Conservation (phyloP, 140 eudicot species). For the Bidens hawaiensis region DNA sequence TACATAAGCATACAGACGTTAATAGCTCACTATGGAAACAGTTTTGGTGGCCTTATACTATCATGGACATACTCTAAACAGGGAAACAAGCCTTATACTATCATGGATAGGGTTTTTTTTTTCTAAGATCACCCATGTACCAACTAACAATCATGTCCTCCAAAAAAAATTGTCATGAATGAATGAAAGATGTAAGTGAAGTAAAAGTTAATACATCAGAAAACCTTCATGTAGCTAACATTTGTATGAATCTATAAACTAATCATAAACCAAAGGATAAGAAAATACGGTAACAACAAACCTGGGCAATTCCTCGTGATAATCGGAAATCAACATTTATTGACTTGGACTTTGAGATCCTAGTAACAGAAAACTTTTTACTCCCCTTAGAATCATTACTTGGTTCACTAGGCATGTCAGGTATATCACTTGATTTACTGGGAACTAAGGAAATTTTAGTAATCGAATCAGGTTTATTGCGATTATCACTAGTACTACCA, state of each 20-base stretch:
- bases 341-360: slow-evolving; percentile 84
- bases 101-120: neutral
- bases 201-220: neutral
- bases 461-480: slow-evolving; percentile 30
- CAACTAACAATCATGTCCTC: neutral
- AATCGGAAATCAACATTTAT: slow-evolving; percentile 89
- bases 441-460: slow-evolving; percentile 30
- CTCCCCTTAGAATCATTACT: slow-evolving; percentile 56
- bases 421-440: slow-evolving; percentile 41
- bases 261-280: neutral
- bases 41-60: neutral
- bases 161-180: slow-evolving; percentile 1
- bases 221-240: slow-evolving; percentile 13
- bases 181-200: slow-evolving; percentile 1
- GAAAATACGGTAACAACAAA: slow-evolving; percentile 20
- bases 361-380: slow-evolving; percentile 74
- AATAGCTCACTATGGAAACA: neutral
- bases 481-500: slow-evolving; percentile 36
- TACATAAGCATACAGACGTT: neutral
- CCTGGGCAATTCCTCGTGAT: slow-evolving; percentile 98
- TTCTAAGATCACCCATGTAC: neutral
- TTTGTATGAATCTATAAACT: slow-evolving; percentile 2
- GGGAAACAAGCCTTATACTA: no score
- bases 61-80: neutral
- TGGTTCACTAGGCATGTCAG: slow-evolving; percentile 42